Evolutionary conservation across 495 filamentous ascomycete genomes (phyloP), one percentile per base, ranked within the genome.

Genomic region (Daldinia decipiens): DNA sequence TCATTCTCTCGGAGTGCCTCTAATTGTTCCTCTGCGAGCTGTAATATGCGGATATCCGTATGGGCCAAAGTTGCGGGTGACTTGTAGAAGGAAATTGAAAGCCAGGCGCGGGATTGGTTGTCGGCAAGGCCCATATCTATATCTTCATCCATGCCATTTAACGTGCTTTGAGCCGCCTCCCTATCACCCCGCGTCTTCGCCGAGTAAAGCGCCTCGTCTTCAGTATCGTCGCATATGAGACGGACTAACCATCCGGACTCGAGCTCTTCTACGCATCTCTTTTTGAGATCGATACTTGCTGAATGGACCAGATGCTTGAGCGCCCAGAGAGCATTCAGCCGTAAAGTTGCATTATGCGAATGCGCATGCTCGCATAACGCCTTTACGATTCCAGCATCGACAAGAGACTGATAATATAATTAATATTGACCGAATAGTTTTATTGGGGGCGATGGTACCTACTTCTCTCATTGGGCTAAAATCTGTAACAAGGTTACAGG

Each of bases 391-490:
- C 93, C 93, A 11, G 84, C 87, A 24, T 91, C 86, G 13, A 94
- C 81, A 32, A 98, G 90, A 15, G 86, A 81, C 89, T 97, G 68
- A 64, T 29, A 76, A 73, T 80, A 73, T 80, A 72, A 43, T 38
- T 43, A 69, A 27, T 59, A 11, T 15, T 31, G 11, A 32, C 31
- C 32, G 27, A 45, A 32, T 51, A 59, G 5, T n/a, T 52, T 8
- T 2, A 24, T 17, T 43, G 34, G 27, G 6, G 1, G 36, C 31
- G 21, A 7, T 40, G 12, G 56, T 60, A 84, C 88, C 82, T 72
- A 94, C 92, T 77, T 91, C 86, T 81, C 91, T 88, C 93, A 98
- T 93, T 11, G 95, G 94, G 70, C 93, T 97, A 74, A 93, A 92
- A 47, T 96, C 92, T 24, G 92, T 80, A 2, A 96, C 84, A 36